phyloP scores from a whole-genome alignment of 345 rosid species.

The Hypericum perforatum region DNA sequence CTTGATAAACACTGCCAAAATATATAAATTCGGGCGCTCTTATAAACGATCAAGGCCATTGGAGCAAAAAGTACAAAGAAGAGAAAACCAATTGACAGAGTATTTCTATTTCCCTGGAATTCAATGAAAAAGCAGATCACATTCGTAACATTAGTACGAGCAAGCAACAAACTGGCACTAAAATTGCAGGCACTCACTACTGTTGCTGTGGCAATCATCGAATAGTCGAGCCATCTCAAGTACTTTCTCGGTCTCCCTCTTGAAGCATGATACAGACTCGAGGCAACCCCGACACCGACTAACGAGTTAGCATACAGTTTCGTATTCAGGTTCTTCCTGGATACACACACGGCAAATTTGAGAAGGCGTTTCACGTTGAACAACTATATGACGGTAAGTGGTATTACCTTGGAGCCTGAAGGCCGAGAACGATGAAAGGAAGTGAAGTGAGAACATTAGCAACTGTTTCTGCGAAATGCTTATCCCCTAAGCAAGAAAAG shows the following conservation, averaged over 20 bases:
- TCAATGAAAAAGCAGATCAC: background rate
- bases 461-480: slow-evolving; percentile 44
- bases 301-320: slow-evolving; percentile 87
- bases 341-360: slow-evolving; percentile 5
- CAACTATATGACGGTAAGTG: background rate
- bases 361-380: background rate
- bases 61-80: no score
- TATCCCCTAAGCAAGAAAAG: slow-evolving; percentile 47
- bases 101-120: no score
- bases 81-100: no score
- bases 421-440: slow-evolving; percentile 78
- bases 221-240: slow-evolving; percentile 83
- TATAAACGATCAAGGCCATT: no score
- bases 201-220: slow-evolving; percentile 85
- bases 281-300: slow-evolving; percentile 86
- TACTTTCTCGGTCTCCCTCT: slow-evolving; percentile 69
- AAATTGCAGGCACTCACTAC: slow-evolving; percentile 35
- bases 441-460: slow-evolving; percentile 87
- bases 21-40: no score
- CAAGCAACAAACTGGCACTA: background rate
- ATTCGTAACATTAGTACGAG: background rate
- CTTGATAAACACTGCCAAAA: slow-evolving; percentile 68
- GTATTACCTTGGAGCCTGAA: slow-evolving; percentile 80
- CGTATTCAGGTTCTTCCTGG: slow-evolving; percentile 60
- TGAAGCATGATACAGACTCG: slow-evolving; percentile 81